A percentile compares a stretch with the other conserved stretches of the same genome.
phyloP scores from a whole-genome alignment of 2,329 filamentous ascomycete species.

The Tolypocladium ovalisporum region DNA sequence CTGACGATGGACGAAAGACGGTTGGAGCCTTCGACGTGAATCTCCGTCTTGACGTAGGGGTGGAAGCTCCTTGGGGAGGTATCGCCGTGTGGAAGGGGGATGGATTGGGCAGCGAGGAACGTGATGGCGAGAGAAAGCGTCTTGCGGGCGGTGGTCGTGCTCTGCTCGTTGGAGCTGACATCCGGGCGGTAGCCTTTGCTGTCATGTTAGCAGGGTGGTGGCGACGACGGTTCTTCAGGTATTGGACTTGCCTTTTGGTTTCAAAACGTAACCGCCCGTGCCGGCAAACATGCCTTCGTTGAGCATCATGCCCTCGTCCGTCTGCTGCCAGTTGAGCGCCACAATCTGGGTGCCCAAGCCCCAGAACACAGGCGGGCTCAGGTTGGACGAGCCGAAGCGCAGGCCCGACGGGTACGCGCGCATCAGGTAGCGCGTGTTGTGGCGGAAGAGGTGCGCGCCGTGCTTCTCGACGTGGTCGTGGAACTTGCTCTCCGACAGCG shows the following conservation, averaged over 20 bases:
- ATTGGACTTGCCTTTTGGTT: conserved; percentile 53
- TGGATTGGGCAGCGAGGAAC: conserved; percentile 64
- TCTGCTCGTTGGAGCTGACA: conserved; percentile 7
- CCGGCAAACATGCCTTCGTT: conserved; percentile 87
- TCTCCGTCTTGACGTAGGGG: conserved; percentile 73
- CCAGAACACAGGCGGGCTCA: conserved; percentile 81
- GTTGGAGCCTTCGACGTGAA: conserved; percentile 63
- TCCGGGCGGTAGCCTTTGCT: conserved; percentile 18
- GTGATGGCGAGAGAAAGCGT: conserved; percentile 62
- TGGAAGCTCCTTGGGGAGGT: conserved; percentile 47
- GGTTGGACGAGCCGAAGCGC: conserved; percentile 73
- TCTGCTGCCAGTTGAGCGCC: conserved; percentile 86
- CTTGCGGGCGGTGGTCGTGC: conserved; percentile 33
- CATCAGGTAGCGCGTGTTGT: conserved; percentile 78
- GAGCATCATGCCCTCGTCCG: conserved; percentile 90
- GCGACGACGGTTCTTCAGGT: not conserved
- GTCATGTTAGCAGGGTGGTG: not conserved
- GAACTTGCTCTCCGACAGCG: conserved; percentile 52
- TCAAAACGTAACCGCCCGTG: conserved; percentile 75
- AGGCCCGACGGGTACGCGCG: conserved; percentile 78
- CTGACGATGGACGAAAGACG: conserved; percentile 24
- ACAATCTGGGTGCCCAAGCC: conserved; percentile 82
- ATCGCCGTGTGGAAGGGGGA: conserved; percentile 52
- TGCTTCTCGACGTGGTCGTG: conserved; percentile 46
- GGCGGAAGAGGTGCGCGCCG: conserved; percentile 52